A percentile compares a stretch with the other conserved stretches of the same genome.
phyloP scores from a whole-genome alignment of 2,329 filamentous ascomycete species.

The Thelonectria discophora region DNA sequence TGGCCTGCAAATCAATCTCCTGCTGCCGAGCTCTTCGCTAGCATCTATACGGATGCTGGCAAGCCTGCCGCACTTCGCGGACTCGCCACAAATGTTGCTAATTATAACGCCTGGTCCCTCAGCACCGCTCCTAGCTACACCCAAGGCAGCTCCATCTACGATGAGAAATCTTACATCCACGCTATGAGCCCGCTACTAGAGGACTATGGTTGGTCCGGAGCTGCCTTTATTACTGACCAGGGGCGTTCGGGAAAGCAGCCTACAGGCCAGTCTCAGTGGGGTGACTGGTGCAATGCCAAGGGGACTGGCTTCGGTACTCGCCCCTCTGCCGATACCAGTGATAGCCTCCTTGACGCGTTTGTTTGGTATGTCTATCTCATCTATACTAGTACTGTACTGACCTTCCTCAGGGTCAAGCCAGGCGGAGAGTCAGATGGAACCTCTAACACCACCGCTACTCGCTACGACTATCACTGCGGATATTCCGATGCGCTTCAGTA shows the following conservation, averaged over 20 bases:
- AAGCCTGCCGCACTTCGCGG: constrained; percentile 61
- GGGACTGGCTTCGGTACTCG: constrained; percentile 71
- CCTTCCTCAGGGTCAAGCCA: constrained; percentile 64
- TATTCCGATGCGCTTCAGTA: constrained; percentile 57
- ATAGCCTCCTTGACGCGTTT: constrained; percentile 68
- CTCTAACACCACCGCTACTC: constrained; percentile 56
- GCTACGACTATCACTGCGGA: constrained; percentile 56
- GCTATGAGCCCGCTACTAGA: constrained; percentile 72
- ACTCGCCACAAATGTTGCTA: constrained; percentile 66
- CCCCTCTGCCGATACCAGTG: constrained; percentile 69
- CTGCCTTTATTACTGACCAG: constrained; percentile 60
- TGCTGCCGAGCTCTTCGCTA: constrained; percentile 57
- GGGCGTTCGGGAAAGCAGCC: constrained; percentile 67
- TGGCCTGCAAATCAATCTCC: constrained; percentile 63
- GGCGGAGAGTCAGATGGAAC: constrained; percentile 66
- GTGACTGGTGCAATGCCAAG: constrained; percentile 73
- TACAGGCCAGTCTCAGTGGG: constrained; percentile 68
- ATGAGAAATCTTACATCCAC: constrained; percentile 64
- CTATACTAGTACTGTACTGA: too few relatives aligned
- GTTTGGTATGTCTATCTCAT: constrained; percentile 57
- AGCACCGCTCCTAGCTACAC: constrained; percentile 56
- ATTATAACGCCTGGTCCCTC: constrained; percentile 63
- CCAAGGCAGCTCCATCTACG: constrained; percentile 58
- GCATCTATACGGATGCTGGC: constrained; percentile 60
- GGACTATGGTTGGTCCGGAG: constrained; percentile 52